A percentile compares a stretch with the other conserved stretches of the same genome.
phyloP scores from a whole-genome alignment of 352 stramenopile species.

The Salisapilia sapeloensis region DNA sequence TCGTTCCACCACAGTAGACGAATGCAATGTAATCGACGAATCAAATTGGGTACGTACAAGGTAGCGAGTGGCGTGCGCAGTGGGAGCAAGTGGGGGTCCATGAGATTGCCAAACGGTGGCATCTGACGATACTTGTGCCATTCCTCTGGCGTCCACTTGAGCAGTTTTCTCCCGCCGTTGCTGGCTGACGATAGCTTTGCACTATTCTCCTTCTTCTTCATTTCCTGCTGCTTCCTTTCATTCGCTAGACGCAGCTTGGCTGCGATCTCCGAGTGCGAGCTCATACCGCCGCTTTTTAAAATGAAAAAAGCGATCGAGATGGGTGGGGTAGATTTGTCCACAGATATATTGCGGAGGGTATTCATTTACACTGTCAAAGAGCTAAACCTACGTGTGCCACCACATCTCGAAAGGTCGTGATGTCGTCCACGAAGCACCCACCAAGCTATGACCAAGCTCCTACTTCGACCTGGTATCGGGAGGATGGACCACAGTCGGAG shows the following conservation, averaged over 20 bases:
- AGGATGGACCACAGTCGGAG: too few species aligned
- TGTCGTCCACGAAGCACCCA: too few species aligned
- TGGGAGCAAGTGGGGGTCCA: slow-evolving; percentile 48
- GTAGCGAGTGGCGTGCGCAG: slow-evolving; percentile 66
- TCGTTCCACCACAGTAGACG: neutral
- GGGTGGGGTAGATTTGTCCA: too few species aligned
- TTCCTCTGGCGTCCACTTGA: slow-evolving; percentile 39
- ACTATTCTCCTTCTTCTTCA: neutral
- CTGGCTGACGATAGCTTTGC: too few species aligned
- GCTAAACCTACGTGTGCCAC: too few species aligned
- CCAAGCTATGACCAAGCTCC: too few species aligned
- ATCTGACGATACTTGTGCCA: slow-evolving; percentile 48
- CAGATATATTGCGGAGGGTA: too few species aligned
- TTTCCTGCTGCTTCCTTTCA: slow-evolving; percentile 3
- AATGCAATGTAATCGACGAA: neutral
- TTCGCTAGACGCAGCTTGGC: slow-evolving; percentile 6
- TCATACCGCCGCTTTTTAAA: too few species aligned
- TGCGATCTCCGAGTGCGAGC: slow-evolving; percentile 6
- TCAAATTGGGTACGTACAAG: slow-evolving; percentile 20
- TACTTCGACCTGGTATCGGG: too few species aligned
- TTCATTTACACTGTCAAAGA: too few species aligned
- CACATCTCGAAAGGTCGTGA: too few species aligned
- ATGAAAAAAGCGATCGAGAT: too few species aligned
- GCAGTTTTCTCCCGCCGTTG: slow-evolving; percentile 28
- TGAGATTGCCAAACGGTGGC: slow-evolving; percentile 25